Percentiles rank a stretch among this genome's conserved stretches.
These are phyloP conservation scores for Sophora flavescens DNA, from an alignment of 306 rosid genomes.

Conservation along the genomic window DNA sequence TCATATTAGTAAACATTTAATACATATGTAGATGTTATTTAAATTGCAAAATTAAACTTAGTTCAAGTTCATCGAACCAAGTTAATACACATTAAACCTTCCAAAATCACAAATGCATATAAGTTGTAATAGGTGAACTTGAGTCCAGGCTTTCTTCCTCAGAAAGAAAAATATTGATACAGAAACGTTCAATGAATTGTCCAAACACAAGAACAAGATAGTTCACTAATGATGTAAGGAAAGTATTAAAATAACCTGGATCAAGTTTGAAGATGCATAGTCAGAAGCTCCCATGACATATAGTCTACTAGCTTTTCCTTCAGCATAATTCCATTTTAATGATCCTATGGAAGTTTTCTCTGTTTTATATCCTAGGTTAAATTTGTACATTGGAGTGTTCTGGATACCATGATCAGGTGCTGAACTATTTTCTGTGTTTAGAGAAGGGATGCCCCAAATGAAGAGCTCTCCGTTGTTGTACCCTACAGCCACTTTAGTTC, in stretches of 20 bases:
- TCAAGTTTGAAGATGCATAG: conserved; percentile 53
- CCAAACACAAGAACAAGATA: conserved; percentile 11
- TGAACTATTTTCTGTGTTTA: conserved; percentile 48
- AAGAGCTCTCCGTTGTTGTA: conserved; percentile 88
- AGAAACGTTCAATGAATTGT: neutral
- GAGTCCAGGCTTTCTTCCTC: neutral
- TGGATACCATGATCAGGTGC: conserved; percentile 50
- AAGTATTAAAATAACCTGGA: conserved; percentile 65
- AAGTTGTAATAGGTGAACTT: neutral
- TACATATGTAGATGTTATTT: neutral
- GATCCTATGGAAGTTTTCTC: conserved; percentile 74
- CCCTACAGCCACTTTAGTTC: conserved; percentile 84
- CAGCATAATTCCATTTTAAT: conserved; percentile 76
- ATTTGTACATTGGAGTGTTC: conserved; percentile 68
- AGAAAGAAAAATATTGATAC: neutral
- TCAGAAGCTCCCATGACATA: conserved; percentile 76
- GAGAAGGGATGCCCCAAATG: conserved; percentile 76
- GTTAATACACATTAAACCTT: neutral
- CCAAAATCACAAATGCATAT: conserved; percentile 22
- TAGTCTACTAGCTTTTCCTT: conserved; percentile 79
- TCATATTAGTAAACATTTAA: conserved; percentile 27
- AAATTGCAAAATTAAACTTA: conserved; percentile 12
- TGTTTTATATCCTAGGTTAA: conserved; percentile 85
- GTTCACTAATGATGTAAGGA: neutral
- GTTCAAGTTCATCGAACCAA: conserved; percentile 7